These are phyloP conservation scores for Colletotrichum endophyticum DNA, from an alignment of 2,329 filamentous ascomycete species.

Conservation along the genomic window DNA sequence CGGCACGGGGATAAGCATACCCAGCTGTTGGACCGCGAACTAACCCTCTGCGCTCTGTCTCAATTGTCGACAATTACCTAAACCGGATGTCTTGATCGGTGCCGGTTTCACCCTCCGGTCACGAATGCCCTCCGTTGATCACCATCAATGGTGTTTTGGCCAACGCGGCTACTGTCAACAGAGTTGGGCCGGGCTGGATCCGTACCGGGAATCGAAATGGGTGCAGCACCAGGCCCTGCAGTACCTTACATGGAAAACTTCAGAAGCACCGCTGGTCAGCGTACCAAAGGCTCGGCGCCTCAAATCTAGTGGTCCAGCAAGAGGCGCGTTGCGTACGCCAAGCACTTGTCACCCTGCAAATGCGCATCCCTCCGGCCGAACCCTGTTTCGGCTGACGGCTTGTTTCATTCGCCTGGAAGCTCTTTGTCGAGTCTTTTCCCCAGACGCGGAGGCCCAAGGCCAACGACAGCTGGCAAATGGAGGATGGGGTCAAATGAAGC, in stretches of 20 bases:
- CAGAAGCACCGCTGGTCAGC: background rate
- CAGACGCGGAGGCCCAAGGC: no score
- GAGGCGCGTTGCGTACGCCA: slow-evolving; percentile 8
- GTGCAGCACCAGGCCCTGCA: background rate
- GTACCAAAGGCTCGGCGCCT: background rate
- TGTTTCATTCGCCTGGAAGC: background rate
- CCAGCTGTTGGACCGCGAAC: background rate
- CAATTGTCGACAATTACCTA: background rate
- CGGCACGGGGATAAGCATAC: slow-evolving; percentile 4
- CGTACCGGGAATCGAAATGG: background rate
- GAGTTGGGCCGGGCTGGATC: background rate
- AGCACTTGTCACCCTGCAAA: slow-evolving; percentile 6
- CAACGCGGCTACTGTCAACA: background rate
- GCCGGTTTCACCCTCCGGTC: background rate
- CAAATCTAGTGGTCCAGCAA: background rate
- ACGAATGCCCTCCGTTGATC: background rate
- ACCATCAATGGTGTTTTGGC: background rate
- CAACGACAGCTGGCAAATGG: background rate
- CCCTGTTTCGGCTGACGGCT: background rate
- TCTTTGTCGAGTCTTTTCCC: background rate
- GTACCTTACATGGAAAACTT: slow-evolving; percentile 13
- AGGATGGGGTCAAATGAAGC: background rate
- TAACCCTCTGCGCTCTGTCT: background rate
- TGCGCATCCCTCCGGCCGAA: background rate
- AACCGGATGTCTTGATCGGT: background rate